Evolutionary conservation across 2,329 filamentous ascomycete species (phyloP).

Genomic region (Fusarium liriodendri): DNA sequence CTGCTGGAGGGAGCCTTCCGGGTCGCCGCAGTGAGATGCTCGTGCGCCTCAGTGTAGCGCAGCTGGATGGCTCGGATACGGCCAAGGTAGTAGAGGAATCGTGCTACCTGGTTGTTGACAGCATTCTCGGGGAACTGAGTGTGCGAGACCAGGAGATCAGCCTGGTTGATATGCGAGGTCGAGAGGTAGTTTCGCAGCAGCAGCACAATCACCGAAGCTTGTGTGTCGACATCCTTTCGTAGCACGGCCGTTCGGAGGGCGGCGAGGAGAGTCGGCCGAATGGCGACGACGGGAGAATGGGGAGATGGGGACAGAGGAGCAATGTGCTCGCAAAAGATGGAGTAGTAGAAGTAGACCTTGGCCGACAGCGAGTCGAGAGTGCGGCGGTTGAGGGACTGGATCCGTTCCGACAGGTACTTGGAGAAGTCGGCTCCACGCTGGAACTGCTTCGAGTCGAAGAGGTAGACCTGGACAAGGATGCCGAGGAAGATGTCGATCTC

Average conservation of each 20-base stretch:
- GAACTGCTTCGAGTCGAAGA: constrained; percentile 86
- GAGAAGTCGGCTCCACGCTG: constrained; percentile 88
- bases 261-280: constrained; percentile 86
- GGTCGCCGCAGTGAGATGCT: constrained; percentile 91
- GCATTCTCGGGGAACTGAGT: constrained; percentile 95
- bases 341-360: constrained; percentile 98
- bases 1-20: constrained; percentile 93
- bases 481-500: constrained; percentile 91
- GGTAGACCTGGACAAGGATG: constrained; percentile 86
- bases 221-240: constrained; percentile 96
- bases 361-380: constrained; percentile 94
- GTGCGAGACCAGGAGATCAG: constrained; percentile 94
- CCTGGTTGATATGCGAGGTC: constrained; percentile 96
- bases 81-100: constrained; percentile 97
- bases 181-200: constrained; percentile 95
- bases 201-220: constrained; percentile 94
- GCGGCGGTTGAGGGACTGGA: constrained; percentile 90
- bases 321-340: constrained; percentile 92
- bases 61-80: constrained; percentile 97
- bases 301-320: constrained; percentile 89
- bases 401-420: constrained; percentile 81
- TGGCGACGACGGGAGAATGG: constrained; percentile 85
- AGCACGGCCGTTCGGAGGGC: constrained; percentile 95
- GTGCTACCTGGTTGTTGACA: constrained; percentile 97
- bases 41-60: constrained; percentile 95